Evolutionary conservation across 495 filamentous ascomycete species (phyloP).

Genomic region (Aspergillus cavernicola): DNA sequence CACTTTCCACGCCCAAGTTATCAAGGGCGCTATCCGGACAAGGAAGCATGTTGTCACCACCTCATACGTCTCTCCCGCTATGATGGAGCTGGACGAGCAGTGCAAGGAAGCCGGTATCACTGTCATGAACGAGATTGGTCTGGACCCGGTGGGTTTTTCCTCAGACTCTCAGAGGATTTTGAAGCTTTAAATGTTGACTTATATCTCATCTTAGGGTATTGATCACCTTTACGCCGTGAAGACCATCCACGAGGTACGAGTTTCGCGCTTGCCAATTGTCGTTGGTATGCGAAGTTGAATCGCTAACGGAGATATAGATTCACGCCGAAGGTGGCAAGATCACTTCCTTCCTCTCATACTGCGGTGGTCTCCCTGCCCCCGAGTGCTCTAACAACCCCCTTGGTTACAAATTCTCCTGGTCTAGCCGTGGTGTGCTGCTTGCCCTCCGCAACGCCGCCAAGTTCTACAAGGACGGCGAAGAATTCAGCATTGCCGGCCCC

Average conservation of each 20-base stretch:
- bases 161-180: not conserved
- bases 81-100: conserved; percentile 79
- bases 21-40: conserved; percentile 87
- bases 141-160: conserved; percentile 46
- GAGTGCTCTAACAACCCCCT: conserved; percentile 87
- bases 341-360: conserved; percentile 77
- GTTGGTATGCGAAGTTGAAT: not conserved
- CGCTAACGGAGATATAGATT: conserved; percentile 20
- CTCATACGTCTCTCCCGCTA: conserved; percentile 88
- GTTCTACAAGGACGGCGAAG: conserved; percentile 75
- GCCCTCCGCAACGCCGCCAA: conserved; percentile 82
- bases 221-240: conserved; percentile 87
- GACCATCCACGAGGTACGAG: conserved; percentile 71
- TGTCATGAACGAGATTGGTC: conserved; percentile 96
- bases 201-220: conserved; percentile 38
- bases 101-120: conserved; percentile 92
- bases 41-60: conserved; percentile 98
- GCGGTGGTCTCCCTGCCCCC: conserved; percentile 80
- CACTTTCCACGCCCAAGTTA: conserved; percentile 83
- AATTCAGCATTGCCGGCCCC: conserved; percentile 54
- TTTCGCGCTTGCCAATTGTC: not conserved
- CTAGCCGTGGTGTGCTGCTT: conserved; percentile 78
- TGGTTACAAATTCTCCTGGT: conserved; percentile 95
- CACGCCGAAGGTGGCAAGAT: conserved; percentile 86
- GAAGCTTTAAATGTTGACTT: not conserved